Evolutionary conservation across 164 flowering plant genomes (phyloP), one percentile per base, ranked within the genome.

Genomic region (Vitis amurensis): DNA sequence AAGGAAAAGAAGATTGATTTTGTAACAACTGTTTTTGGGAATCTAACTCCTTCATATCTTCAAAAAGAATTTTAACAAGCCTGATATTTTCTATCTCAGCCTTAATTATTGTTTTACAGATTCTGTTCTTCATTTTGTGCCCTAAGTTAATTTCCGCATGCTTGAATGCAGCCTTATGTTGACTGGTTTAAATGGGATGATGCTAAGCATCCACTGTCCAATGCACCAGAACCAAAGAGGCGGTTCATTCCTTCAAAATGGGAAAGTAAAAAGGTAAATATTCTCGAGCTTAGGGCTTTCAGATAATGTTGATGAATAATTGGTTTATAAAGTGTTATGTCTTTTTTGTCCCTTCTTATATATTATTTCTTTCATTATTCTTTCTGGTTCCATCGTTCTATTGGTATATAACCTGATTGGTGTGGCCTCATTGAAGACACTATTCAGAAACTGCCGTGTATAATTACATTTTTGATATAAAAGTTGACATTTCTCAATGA

Each of bases 221-320:
- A 85, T 87, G 99, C 97, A 8, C 98, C 97, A 63, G 99, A 96
- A 70, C 98, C 99, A 9, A 96, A 96, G 79, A 80, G 99, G 66
- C 87, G 98, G 48, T 96, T 93, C 71, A 89, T 88, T 83, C 97
- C 91, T 66, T 96, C 99, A 27, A 89, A 88, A 77, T 93, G 86
- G 89, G 99, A 96, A 79, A 69, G 63, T 72, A 96, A 91, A 84
- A 84, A 76, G 97, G 99, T 89, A 73, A 52, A 49, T 73, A 16
- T 67, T 14, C 51, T 63, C 12, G 8, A 27, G 2, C 8, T 11
- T 65, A 8, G 51, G 2, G 12, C 8, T 63, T 9, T 63, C 16
- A 16, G 27, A 17, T 37, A 14, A 7, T 48, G 51, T 44, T 23
- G 8, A 50, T 13, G 7, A n/a, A 53, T 53, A 53, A 13, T 53